phyloP scores from a whole-genome alignment of 2,329 filamentous ascomycete species.

The Paracorniculantispora psalliotae region DNA sequence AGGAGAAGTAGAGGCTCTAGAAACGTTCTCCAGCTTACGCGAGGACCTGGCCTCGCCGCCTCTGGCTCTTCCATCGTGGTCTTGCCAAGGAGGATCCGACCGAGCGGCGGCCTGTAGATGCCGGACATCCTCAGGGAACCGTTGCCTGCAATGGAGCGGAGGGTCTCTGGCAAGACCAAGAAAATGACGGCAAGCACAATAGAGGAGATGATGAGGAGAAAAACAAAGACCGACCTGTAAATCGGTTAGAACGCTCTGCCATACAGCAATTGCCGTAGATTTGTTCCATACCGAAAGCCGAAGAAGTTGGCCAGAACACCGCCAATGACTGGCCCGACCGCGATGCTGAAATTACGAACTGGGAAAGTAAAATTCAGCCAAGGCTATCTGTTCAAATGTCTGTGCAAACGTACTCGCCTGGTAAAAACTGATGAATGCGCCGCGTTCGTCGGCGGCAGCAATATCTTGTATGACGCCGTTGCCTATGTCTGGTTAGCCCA shows the following conservation, averaged over 20 bases:
- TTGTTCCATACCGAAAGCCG: neutral
- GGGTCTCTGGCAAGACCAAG: neutral
- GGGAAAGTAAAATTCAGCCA: neutral
- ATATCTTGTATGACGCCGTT: conserved; percentile 30
- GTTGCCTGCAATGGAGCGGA: neutral
- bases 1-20: neutral
- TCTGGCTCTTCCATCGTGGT: neutral
- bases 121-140: neutral
- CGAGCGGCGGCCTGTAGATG: neutral
- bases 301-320: neutral
- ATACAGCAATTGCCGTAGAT: neutral
- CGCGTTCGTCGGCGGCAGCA: conserved; percentile 22
- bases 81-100: neutral
- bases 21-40: neutral
- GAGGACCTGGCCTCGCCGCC: neutral
- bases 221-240: neutral
- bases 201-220: neutral
- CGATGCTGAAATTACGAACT: conserved; percentile 1
- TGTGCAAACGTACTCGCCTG: conserved; percentile 23
- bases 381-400: neutral
- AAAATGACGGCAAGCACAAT: neutral
- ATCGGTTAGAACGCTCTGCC: neutral
- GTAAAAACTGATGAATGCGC: conserved; percentile 27
- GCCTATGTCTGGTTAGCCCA: conserved; percentile 17
- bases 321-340: neutral